These are phyloP conservation scores for Quercus tomentella DNA, from an alignment of 331 rosid species.

Conservation along the genomic window DNA sequence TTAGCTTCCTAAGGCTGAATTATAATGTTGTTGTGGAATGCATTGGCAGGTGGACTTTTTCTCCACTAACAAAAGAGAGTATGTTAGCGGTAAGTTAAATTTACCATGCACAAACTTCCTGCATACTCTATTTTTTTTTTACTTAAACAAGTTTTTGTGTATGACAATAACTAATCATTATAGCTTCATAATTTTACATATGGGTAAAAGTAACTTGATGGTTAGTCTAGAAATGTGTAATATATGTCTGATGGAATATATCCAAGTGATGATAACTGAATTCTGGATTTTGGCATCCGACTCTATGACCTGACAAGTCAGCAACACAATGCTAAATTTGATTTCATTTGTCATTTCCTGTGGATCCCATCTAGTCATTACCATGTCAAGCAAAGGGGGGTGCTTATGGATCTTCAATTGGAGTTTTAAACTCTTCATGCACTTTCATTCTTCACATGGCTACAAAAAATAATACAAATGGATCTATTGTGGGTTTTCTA, in stretches of 20 bases:
- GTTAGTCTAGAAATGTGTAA: neutral
- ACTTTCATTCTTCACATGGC: no score
- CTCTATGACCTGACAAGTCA: neutral
- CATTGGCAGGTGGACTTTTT: slow-evolving; percentile 76
- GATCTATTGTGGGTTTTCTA: no score
- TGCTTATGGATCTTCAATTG: neutral
- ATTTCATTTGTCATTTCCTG: neutral
- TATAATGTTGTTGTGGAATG: slow-evolving; percentile 20
- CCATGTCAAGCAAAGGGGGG: no score
- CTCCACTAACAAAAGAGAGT: slow-evolving; percentile 66
- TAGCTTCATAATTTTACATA: no score
- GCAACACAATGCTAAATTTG: neutral
- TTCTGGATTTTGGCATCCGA: neutral
- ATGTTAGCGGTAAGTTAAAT: slow-evolving; percentile 63
- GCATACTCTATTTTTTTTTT: neutral
- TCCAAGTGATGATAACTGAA: neutral
- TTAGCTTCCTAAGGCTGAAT: neutral
- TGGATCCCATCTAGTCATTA: neutral
- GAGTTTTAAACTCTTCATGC: neutral
- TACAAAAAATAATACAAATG: no score
- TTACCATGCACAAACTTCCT: slow-evolving; percentile 2
- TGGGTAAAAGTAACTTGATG: neutral
- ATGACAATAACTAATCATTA: no score
- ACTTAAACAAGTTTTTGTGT: neutral
- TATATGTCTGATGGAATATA: neutral